Conservation (phyloP, 805 yeast species). For the Hanseniaspora lindneri region DNA sequence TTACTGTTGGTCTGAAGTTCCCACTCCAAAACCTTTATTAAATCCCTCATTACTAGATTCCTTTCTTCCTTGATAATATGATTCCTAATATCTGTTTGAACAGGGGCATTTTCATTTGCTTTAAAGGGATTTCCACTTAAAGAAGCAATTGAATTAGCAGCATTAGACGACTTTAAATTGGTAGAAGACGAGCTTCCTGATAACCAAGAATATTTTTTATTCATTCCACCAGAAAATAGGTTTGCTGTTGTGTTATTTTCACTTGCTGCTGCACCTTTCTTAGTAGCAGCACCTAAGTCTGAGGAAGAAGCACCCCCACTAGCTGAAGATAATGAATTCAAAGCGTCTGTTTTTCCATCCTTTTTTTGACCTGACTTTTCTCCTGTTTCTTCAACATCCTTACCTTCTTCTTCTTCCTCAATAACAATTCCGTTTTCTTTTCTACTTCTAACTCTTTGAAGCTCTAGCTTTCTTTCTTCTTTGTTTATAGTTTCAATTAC, state of each 20-base stretch:
- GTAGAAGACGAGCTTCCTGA: slow-evolving; percentile 2
- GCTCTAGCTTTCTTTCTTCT: slow-evolving; percentile 7
- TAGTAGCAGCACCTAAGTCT: neutral
- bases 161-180: too few relatives aligned
- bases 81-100: slow-evolving; percentile 12
- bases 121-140: neutral
- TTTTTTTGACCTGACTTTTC: neutral
- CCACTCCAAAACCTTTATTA: slow-evolving; percentile 11
- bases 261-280: neutral
- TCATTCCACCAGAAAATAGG: slow-evolving; percentile 15
- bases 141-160: too few relatives aligned
- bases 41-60: slow-evolving; percentile 14
- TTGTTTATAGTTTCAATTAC: slow-evolving; percentile 10
- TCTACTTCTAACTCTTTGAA: slow-evolving; percentile 13
- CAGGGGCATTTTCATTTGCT: neutral
- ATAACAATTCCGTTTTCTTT: slow-evolving; percentile 8
- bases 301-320: neutral
- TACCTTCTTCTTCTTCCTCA: neutral
- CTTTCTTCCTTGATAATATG: slow-evolving; percentile 14
- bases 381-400: neutral
- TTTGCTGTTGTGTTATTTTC: slow-evolving; percentile 16
- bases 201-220: slow-evolving; percentile 16
- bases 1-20: slow-evolving; percentile 4
- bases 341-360: neutral
- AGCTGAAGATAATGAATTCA: neutral